phyloP scores from a whole-genome alignment of 176 grass and related monocot genomes.

The Secale cereale region DNA sequence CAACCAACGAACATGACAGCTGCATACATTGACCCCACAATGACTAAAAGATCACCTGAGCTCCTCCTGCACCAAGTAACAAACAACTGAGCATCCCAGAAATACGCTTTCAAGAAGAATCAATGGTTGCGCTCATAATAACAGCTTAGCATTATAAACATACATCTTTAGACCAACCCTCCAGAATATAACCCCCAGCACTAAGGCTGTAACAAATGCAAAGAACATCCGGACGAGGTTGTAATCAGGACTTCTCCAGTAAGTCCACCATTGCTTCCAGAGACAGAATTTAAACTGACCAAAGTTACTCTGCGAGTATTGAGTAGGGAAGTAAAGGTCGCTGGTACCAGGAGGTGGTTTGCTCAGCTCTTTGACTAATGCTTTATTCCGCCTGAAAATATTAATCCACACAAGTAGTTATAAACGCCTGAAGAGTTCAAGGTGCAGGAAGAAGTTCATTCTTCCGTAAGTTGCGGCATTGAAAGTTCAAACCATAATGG shows the following conservation, averaged over 20 bases:
- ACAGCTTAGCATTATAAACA: conserved; percentile 21
- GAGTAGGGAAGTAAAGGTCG: conserved; percentile 65
- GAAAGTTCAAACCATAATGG: conserved; percentile 10
- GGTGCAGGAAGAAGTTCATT: conserved; percentile 8
- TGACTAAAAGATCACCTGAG: conserved; percentile 44
- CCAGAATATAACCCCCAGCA: conserved; percentile 80
- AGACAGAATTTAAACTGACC: conserved; percentile 65
- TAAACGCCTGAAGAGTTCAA: conserved; percentile 23
- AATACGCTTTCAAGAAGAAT: conserved; percentile 2
- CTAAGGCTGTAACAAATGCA: conserved; percentile 47
- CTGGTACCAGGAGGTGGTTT: conserved; percentile 54
- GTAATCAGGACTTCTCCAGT: conserved; percentile 85
- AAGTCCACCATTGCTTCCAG: conserved; percentile 83
- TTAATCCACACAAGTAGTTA: conserved; percentile 25
- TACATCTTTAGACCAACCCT: conserved; percentile 68
- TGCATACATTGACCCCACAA: conserved; percentile 70
- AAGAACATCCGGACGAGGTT: conserved; percentile 67
- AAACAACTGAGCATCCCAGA: conserved; percentile 17
- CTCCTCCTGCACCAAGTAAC: conserved; percentile 39
- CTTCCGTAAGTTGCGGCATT: not conserved
- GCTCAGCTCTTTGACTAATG: conserved; percentile 62
- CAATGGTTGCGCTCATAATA: not conserved
- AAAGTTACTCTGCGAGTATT: conserved; percentile 44
- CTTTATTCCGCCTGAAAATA: conserved; percentile 56
- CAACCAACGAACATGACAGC: conserved; percentile 64